Base-by-base conservation (phyloP, 208 protist species). In the Leishmania martiniquensis region DNA sequence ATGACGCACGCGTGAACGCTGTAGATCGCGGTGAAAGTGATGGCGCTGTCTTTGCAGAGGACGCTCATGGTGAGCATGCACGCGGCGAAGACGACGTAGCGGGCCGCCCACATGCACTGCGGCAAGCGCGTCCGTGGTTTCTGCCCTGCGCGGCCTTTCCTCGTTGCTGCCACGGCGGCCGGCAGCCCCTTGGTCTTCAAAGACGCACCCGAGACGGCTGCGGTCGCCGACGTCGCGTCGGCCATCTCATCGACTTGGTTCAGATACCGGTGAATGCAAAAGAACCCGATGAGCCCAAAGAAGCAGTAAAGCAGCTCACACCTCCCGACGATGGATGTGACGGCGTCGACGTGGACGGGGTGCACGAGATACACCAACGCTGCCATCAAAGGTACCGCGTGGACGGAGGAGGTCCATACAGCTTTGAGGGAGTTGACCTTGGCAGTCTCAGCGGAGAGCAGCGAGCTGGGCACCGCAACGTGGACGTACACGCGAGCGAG, bases 321-420 rank as follows among this genome's bases (percentile, higher is more conserved):
- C 5, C 94, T 79, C 3, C 94, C 93, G 22, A 98, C 95, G 73
- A 97, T 89, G 29, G 87, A 89, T 4, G 90, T 91, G 34, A 98
- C 93, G 49, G 92, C 81, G n/a, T 98, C 95, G n/a, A 88, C 89
- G 85, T 98, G 95, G 29, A 96, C 91, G 2, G 95, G 95, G 80
- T 98, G 95, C 37, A 87, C 86, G 60, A 90, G 78, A 73, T 93
- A 98, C 12, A 98, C 83, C 25, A 86, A 59, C 54, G 88, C 81
- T 4, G 88, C 67, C 15, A 93, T 51, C 4, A 84, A 13, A 15
- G 89, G 87, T 49, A 87, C 69, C 55, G 73, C 69, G 57, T 83
- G 79, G 9, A 80, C 51, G 22, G 75, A 45, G 25, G 59, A 63
- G 15, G 47, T 74, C 49, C 87, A 44, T 45, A 83, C 39, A 17